Percentiles rank a stretch among this genome's conserved stretches.
Evolutionary conservation across 768 basidiomycete species (phyloP).

Genomic region (Favolaschia claudopus): DNA sequence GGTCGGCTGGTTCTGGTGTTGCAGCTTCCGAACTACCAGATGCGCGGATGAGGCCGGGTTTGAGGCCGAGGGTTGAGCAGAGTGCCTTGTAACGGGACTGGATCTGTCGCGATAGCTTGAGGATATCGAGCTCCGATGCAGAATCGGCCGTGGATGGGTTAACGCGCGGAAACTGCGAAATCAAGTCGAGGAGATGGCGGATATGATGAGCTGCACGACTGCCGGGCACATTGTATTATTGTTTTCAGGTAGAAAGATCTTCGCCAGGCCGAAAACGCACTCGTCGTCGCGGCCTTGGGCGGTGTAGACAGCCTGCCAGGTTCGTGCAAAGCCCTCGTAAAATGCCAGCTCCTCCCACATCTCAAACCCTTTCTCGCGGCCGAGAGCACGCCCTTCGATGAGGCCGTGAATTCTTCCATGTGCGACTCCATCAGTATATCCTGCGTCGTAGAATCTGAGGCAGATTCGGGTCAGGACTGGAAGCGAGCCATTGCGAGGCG

Average conservation of each 20-base stretch:
- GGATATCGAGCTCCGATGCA: constrained; percentile 70
- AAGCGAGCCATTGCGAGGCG: neutral
- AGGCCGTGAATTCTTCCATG: constrained; percentile 91
- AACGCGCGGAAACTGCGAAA: constrained; percentile 75
- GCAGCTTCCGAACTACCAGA: constrained; percentile 32
- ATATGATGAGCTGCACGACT: constrained; percentile 73
- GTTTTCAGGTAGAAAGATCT: too few species aligned
- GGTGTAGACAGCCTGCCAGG: constrained; percentile 67
- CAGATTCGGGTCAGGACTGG: constrained; percentile 3
- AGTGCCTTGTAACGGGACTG: constrained; percentile 87
- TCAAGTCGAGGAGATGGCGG: constrained; percentile 71
- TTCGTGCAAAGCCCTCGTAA: constrained; percentile 83
- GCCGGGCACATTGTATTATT: too few species aligned
- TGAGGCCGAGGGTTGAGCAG: constrained; percentile 82
- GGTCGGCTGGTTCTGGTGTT: constrained; percentile 13
- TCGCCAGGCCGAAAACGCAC: too few species aligned
- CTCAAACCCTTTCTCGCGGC: constrained; percentile 90
- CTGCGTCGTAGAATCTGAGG: constrained; percentile 79
- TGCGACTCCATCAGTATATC: constrained; percentile 77
- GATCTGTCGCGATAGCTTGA: constrained; percentile 82
- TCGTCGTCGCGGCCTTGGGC: constrained; percentile 53
- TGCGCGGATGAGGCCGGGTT: constrained; percentile 46
- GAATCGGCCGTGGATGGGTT: constrained; percentile 67
- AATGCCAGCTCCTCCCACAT: constrained; percentile 98
- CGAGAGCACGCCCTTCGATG: constrained; percentile 90